Percentiles rank a stretch among this genome's conserved stretches.
Evolutionary conservation across 2,329 filamentous ascomycete species (phyloP).

Genomic region (Sclerotinia borealis): DNA sequence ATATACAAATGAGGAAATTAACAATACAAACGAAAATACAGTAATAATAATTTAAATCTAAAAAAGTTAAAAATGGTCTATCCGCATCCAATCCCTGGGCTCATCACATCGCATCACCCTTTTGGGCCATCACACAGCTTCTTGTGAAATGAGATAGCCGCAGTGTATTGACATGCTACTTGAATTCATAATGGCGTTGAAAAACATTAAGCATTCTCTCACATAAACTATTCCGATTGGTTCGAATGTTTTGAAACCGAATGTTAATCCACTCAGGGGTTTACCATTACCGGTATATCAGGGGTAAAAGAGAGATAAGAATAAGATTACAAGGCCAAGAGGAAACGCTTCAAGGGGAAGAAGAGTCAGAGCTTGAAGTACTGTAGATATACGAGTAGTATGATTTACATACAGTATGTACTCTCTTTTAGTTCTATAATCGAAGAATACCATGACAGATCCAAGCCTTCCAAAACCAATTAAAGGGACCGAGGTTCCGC

Average conservation of each 20-base stretch:
- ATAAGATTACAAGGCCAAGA: not conserved
- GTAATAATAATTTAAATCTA: no score
- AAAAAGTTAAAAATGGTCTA: not conserved
- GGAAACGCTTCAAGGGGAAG: not conserved
- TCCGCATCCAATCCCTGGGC: not conserved
- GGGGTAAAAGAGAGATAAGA: not conserved
- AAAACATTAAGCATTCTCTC: not conserved
- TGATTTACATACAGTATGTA: not conserved
- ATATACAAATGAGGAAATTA: no score
- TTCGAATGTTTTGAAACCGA: not conserved
- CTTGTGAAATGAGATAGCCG: not conserved
- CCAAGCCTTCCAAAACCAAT: not conserved
- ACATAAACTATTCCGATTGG: not conserved
- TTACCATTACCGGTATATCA: no score
- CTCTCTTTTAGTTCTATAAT: not conserved
- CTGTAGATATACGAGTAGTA: not conserved
- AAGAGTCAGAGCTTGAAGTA: not conserved
- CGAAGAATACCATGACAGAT: not conserved
- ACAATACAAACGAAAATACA: no score
- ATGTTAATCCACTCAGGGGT: slow-evolving; percentile 4
- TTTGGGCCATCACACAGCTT: not conserved
- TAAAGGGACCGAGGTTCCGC: not conserved
- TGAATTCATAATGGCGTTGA: not conserved
- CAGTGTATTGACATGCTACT: not conserved
- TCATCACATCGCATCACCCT: no score